Evolutionary conservation across 176 grass and related monocot genomes (phyloP).

Genomic region (Elaeis guineensis): DNA sequence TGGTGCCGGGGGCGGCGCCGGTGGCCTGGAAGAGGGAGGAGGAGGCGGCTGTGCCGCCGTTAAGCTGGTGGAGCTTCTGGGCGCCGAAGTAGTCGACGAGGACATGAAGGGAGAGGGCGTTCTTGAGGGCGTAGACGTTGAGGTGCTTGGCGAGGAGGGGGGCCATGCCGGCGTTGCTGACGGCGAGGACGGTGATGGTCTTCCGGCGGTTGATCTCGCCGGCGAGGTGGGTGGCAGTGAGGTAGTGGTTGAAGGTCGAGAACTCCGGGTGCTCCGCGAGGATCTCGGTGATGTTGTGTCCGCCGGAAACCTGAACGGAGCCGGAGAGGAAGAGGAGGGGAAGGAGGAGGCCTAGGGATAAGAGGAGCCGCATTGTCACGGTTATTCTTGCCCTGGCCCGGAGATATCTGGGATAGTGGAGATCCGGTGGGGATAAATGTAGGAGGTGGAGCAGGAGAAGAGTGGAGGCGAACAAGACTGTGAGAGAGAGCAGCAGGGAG

Average conservation of each 20-base stretch:
- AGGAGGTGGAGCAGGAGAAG: too few relatives aligned
- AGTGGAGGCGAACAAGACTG: too few relatives aligned
- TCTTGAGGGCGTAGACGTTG: background rate
- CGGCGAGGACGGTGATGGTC: constrained; percentile 45
- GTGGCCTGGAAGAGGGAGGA: constrained; percentile 39
- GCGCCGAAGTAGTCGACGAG: constrained; percentile 42
- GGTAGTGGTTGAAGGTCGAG: constrained; percentile 38
- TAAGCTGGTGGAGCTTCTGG: constrained; percentile 31
- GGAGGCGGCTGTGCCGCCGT: background rate
- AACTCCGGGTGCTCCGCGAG: constrained; percentile 33
- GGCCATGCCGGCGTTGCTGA: constrained; percentile 30
- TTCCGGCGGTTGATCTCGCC: constrained; percentile 27
- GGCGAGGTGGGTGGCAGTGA: constrained; percentile 31
- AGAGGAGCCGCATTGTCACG: too few relatives aligned
- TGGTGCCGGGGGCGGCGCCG: constrained; percentile 24
- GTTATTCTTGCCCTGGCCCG: too few relatives aligned
- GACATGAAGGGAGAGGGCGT: constrained; percentile 28
- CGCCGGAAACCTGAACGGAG: too few relatives aligned
- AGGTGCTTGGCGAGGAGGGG: constrained; percentile 1
- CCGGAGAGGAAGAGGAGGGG: too few relatives aligned
- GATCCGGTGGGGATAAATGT: too few relatives aligned
- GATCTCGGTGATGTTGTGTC: constrained; percentile 9
- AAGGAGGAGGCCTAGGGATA: too few relatives aligned
- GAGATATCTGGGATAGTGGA: too few relatives aligned
- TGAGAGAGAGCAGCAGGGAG: too few relatives aligned